Conservation (phyloP, 1,284 basidiomycete genomes). For the Boletus chippewaensis region DNA sequence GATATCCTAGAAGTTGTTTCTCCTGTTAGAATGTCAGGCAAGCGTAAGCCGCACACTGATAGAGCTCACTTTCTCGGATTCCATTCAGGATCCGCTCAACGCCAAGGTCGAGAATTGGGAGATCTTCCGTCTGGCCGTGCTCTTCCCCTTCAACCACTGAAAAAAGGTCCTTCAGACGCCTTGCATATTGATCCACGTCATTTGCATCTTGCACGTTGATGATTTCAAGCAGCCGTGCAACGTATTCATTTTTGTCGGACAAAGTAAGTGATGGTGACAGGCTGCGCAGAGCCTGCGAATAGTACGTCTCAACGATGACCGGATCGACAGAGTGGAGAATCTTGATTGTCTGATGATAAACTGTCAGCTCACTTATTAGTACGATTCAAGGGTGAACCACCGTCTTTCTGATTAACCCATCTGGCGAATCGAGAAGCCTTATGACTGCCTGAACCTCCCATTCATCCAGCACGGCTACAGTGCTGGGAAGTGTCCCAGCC, state of each 20-base stretch:
- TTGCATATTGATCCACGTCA: slow-evolving; percentile 56
- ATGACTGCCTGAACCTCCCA: slow-evolving; percentile 67
- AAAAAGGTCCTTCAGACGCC: slow-evolving; percentile 43
- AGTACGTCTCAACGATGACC: slow-evolving; percentile 50
- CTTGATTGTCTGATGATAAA: slow-evolving; percentile 44
- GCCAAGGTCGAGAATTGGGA: slow-evolving; percentile 45
- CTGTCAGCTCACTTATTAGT: slow-evolving; percentile 10
- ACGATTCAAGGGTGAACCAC: slow-evolving; percentile 33
- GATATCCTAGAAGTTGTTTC: slow-evolving; percentile 40
- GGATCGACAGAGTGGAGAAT: slow-evolving; percentile 51
- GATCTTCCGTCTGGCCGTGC: slow-evolving; percentile 25
- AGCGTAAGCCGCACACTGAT: background rate
- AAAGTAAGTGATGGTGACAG: slow-evolving; percentile 32
- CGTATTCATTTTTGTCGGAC: slow-evolving; percentile 35
- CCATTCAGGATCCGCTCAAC: slow-evolving; percentile 49
- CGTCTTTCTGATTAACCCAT: slow-evolving; percentile 51
- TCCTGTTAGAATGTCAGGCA: slow-evolving; percentile 32
- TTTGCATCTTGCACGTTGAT: slow-evolving; percentile 42
- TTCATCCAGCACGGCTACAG: slow-evolving; percentile 49
- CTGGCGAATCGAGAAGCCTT: slow-evolving; percentile 53
- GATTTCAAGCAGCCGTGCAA: slow-evolving; percentile 51
- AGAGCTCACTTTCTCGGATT: slow-evolving; percentile 43
- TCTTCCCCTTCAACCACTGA: slow-evolving; percentile 36
- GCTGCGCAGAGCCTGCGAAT: slow-evolving; percentile 40
- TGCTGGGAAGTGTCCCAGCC: slow-evolving; percentile 52